A percentile compares a stretch with the other conserved stretches of the same genome.
These are phyloP conservation scores for Panellus pusillus DNA, from an alignment of 768 basidiomycete species.

Conservation along the genomic window DNA sequence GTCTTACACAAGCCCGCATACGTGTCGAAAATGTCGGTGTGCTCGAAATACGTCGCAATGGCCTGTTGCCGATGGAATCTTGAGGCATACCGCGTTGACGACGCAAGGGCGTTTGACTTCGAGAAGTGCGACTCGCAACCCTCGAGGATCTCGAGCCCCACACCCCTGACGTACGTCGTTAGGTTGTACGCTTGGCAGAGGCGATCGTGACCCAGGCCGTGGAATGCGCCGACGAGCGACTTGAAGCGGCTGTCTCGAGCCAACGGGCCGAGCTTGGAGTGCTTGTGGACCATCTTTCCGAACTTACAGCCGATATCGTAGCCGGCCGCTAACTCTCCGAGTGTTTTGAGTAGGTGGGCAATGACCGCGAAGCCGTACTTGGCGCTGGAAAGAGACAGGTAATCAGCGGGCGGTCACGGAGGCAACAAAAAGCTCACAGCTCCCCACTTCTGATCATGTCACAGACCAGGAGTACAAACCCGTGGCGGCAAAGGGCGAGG, in stretches of 20 bases:
- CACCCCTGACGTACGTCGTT: constrained; percentile 13
- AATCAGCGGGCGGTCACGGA: too few species aligned
- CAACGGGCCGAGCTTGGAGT: constrained; percentile 2
- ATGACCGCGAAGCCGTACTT: constrained; percentile 10
- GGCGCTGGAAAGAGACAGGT: too few species aligned
- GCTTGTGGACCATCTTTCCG: constrained; percentile 2
- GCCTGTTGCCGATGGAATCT: constrained; percentile 15
- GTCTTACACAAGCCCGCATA: constrained; percentile 10
- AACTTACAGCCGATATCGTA: too few species aligned
- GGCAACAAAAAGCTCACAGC: too few species aligned
- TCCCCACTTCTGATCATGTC: constrained; percentile 38
- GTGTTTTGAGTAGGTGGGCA: too few species aligned
- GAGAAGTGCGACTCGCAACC: constrained; percentile 16
- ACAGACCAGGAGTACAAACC: too few species aligned
- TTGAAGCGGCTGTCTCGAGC: not conserved
- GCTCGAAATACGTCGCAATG: not conserved
- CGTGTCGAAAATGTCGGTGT: constrained; percentile 2
- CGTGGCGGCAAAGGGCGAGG: too few species aligned
- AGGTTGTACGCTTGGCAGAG: constrained; percentile 15
- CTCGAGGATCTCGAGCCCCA: constrained; percentile 18
- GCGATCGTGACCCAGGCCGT: constrained; percentile 13
- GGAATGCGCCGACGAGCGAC: constrained; percentile 9
- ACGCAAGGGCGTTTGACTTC: constrained; percentile 16
- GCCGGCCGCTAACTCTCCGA: too few species aligned
- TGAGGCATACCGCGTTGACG: constrained; percentile 9